These are phyloP conservation scores for Apiospora pterosperma DNA, from an alignment of 2,329 filamentous ascomycete genomes.

Conservation along the genomic window DNA sequence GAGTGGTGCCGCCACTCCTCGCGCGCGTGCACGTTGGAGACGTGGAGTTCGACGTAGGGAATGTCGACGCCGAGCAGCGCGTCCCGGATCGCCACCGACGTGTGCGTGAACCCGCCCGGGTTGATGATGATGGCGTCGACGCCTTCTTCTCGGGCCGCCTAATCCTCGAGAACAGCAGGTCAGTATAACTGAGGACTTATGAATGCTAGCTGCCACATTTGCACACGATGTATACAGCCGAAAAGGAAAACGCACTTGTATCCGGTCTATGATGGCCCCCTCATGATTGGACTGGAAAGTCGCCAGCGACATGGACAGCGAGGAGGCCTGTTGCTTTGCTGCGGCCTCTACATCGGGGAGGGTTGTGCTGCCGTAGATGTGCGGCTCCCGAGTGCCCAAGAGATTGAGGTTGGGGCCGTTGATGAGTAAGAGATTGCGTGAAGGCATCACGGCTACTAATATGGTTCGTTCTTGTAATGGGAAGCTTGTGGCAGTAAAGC, in stretches of 20 bases:
- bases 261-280: constrained; percentile 69
- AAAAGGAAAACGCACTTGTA: constrained; percentile 38
- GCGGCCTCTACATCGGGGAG: constrained; percentile 56
- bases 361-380: constrained; percentile 69
- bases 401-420: constrained; percentile 85
- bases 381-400: constrained; percentile 69
- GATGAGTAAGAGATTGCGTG: constrained; percentile 61
- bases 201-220: no score
- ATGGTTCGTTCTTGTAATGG: not conserved
- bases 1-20: constrained; percentile 68
- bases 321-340: constrained; percentile 45
- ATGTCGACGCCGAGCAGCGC: constrained; percentile 66
- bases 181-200: not conserved
- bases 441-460: not conserved
- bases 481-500: no score
- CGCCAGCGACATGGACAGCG: constrained; percentile 46
- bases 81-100: constrained; percentile 72
- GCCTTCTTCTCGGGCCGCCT: constrained; percentile 50
- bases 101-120: constrained; percentile 72
- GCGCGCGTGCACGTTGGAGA: constrained; percentile 70
- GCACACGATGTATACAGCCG: no score
- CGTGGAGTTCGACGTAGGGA: constrained; percentile 76
- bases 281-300: constrained; percentile 77
- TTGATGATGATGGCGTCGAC: constrained; percentile 72
- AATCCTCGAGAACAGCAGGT: not conserved